phyloP scores from a whole-genome alignment of 2,329 filamentous ascomycete genomes.

The Pseudocercospora fuligena region DNA sequence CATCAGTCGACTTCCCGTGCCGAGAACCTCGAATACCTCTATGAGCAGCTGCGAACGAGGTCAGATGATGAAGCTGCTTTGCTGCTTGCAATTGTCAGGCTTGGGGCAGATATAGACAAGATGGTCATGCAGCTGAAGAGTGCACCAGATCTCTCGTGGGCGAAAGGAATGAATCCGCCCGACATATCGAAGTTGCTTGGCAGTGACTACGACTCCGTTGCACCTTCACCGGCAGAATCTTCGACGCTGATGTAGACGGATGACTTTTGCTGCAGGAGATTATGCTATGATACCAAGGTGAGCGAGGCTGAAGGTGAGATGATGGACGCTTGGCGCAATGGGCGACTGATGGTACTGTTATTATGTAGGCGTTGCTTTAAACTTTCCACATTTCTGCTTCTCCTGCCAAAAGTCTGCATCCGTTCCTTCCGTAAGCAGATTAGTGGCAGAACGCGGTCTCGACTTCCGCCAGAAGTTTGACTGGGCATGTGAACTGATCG shows the following conservation, averaged over 20 bases:
- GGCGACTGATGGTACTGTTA: no score
- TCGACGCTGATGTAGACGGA: background rate
- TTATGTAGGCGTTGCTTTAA: no score
- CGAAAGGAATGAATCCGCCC: background rate
- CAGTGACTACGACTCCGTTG: background rate
- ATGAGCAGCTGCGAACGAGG: slow-evolving; percentile 27
- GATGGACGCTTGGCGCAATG: no score
- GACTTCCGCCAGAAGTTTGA: no score
- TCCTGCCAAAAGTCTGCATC: no score
- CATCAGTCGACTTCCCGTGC: slow-evolving; percentile 23
- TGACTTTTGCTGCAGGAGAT: background rate
- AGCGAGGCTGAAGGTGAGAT: no score
- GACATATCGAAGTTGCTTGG: background rate
- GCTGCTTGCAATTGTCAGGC: slow-evolving; percentile 27
- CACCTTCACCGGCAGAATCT: background rate
- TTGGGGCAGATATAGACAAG: slow-evolving; percentile 29
- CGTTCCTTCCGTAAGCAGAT: no score
- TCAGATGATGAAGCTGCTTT: slow-evolving; percentile 29
- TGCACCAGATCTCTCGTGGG: slow-evolving; percentile 13
- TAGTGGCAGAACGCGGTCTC: no score
- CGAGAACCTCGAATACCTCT: slow-evolving; percentile 28
- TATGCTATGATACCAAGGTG: no score
- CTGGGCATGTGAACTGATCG: no score
- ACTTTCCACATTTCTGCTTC: no score
- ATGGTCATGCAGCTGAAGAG: slow-evolving; percentile 24